Evolutionary conservation across 2,329 filamentous ascomycete genomes (phyloP), one percentile per base, ranked within the genome.

Genomic region (Fusarium graminum): DNA sequence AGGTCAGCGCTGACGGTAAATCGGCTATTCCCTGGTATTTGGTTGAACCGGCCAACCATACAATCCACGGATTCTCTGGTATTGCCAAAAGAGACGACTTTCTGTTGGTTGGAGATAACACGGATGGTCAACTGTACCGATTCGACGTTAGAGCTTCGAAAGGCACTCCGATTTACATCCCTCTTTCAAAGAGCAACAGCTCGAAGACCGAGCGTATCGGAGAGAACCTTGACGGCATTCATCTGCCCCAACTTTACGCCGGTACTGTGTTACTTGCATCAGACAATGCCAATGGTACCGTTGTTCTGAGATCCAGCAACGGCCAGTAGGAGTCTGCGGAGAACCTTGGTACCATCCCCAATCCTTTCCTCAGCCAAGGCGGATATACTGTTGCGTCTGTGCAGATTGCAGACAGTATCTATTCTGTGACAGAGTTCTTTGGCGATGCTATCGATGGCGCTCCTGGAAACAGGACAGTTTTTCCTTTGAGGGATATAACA

Each of bases 281-380:
- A 60, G 74, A 75, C 56, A 69, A 76, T 25, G 44, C 29, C 4
- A 50, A 63, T 5, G 79, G 80, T 2, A 73, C 76, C 13, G 74
- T 76, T 22, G 79, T 81, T 17, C 52, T 81, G 16, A 64, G 73
- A 13, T 79, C 78, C 3, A 58, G 63, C n/a, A 75, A 80, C 32
- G 72, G 64, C 8, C 67, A 59, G 19, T 81, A 79, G 79, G 63
- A 67, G 26, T 65, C 65, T 4, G 78, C 78, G 4, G 73, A 79
- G 66, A 74, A 77, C 19, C 39, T 80, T 11, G 78, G 78, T 0
- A 69, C 68, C 0, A 68, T 80, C 1, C 52, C 75, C 14, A 75
- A 73, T 22, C 55, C 56, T 11, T 50, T 53, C 17, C 9, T 39
- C 7, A 16, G 9, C 8, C 34, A 67, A 7, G 59, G 69, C 2